Evolutionary conservation across 2,329 filamentous ascomycete genomes (phyloP).

Genomic region (Ceratocystiopsis minuta): DNA sequence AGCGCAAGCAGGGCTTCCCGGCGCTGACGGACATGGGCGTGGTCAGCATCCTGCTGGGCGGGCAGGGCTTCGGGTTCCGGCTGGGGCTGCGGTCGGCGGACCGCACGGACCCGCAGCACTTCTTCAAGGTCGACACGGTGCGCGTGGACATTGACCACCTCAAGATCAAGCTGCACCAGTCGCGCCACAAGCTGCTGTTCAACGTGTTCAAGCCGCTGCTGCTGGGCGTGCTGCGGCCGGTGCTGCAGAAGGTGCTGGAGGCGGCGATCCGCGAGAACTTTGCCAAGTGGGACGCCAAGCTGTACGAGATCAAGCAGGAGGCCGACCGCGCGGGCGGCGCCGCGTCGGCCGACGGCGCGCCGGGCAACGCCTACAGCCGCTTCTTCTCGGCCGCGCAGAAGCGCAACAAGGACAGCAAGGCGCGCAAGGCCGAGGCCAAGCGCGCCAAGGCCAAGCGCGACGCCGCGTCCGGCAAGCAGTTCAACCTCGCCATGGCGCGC

Average conservation of each 20-base stretch:
- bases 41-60: conserved; percentile 73
- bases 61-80: conserved; percentile 79
- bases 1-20: conserved; percentile 87
- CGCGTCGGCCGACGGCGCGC: conserved; percentile 43
- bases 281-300: conserved; percentile 51
- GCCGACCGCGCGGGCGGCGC: conserved; percentile 56
- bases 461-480: conserved; percentile 18
- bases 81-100: conserved; percentile 72
- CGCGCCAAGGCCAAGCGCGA: conserved; percentile 17
- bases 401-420: conserved; percentile 54
- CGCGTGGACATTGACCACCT: conserved; percentile 67
- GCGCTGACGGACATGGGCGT: conserved; percentile 74
- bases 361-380: conserved; percentile 69
- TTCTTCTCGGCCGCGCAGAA: conserved; percentile 63
- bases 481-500: conserved; percentile 71
- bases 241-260: conserved; percentile 72
- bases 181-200: conserved; percentile 86
- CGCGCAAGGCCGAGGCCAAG: conserved; percentile 47
- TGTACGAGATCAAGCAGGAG: conserved; percentile 67
- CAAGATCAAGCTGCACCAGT: conserved; percentile 81
- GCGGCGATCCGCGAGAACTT: conserved; percentile 76
- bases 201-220: conserved; percentile 71
- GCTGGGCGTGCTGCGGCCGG: conserved; percentile 67
- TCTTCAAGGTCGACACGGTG: conserved; percentile 89
- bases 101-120: conserved; percentile 56